Evolutionary conservation across 352 stramenopile genomes (phyloP).

Genomic region (Phytopythium montanum): DNA sequence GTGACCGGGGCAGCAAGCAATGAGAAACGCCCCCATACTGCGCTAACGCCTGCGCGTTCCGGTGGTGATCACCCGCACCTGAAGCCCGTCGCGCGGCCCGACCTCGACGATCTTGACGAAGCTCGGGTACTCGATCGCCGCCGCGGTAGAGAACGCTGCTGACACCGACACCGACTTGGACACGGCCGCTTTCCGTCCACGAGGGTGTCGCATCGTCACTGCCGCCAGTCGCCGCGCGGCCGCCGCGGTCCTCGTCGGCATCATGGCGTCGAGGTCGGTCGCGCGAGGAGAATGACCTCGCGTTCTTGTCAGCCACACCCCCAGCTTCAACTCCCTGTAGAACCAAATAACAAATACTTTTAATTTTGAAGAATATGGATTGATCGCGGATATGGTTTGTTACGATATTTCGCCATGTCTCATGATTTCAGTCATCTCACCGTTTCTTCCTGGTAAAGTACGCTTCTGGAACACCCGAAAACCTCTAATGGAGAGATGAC

Average conservation of each 20-base stretch:
- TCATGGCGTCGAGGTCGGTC: background rate
- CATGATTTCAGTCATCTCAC: background rate
- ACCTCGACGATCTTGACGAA: conserved; percentile 94
- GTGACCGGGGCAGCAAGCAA: no score
- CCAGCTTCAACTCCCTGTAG: no score
- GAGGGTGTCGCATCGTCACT: conserved; percentile 6
- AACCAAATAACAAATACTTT: no score
- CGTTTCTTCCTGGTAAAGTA: background rate
- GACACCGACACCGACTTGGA: background rate
- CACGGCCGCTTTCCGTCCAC: conserved; percentile 4
- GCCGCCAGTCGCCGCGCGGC: background rate
- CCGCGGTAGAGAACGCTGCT: conserved; percentile 9
- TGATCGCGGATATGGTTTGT: background rate
- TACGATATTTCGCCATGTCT: conserved; percentile 48
- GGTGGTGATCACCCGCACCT: conserved; percentile 23
- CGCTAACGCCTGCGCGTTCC: background rate
- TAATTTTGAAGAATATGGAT: no score
- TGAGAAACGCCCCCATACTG: no score
- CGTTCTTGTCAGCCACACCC: no score
- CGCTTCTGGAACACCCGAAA: conserved; percentile 4
- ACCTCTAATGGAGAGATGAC: background rate
- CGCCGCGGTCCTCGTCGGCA: background rate
- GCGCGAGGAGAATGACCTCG: background rate
- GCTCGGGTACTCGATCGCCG: conserved; percentile 38
- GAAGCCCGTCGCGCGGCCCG: conserved; percentile 94